phyloP scores from a whole-genome alignment of 768 basidiomycete genomes.

The Russula lepida region DNA sequence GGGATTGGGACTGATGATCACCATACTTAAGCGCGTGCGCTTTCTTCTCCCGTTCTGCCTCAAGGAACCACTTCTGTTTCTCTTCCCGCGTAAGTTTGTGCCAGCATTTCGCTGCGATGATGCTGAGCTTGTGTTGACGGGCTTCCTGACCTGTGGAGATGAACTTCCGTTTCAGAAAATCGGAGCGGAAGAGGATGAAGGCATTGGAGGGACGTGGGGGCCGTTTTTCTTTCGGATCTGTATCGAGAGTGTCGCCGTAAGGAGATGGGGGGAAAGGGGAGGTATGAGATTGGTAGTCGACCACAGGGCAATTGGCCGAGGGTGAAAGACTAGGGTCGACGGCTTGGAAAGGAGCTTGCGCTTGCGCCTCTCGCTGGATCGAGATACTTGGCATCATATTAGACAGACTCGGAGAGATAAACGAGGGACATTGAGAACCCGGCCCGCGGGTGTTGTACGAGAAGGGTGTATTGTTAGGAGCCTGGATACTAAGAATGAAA shows the following conservation, averaged over 20 bases:
- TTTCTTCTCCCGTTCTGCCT: conserved; percentile 25
- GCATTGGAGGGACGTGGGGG: conserved; percentile 47
- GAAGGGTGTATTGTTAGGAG: not conserved
- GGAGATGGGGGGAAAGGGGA: not conserved
- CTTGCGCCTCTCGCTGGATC: not conserved
- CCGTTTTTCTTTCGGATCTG: conserved; percentile 22
- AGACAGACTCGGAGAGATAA: not conserved
- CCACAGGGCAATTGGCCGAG: not conserved
- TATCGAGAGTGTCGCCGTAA: not conserved
- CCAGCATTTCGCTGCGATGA: conserved; percentile 49
- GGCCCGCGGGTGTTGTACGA: not conserved
- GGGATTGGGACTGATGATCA: conserved; percentile 22
- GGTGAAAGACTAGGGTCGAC: not conserved
- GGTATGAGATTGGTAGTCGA: not conserved
- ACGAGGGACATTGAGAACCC: not conserved
- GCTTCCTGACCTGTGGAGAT: conserved; percentile 39
- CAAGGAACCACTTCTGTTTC: conserved; percentile 30
- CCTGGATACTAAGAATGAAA: not conserved
- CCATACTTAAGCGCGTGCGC: conserved; percentile 28
- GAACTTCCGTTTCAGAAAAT: conserved; percentile 36
- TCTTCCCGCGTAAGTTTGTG: conserved; percentile 32
- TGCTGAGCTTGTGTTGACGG: conserved; percentile 47
- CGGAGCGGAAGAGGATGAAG: conserved; percentile 50
- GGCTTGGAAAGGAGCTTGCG: not conserved
- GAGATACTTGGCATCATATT: not conserved